Evolutionary conservation across 2,329 filamentous ascomycete genomes (phyloP), one percentile per base, ranked within the genome.

Genomic region (Apiospora arundinis): DNA sequence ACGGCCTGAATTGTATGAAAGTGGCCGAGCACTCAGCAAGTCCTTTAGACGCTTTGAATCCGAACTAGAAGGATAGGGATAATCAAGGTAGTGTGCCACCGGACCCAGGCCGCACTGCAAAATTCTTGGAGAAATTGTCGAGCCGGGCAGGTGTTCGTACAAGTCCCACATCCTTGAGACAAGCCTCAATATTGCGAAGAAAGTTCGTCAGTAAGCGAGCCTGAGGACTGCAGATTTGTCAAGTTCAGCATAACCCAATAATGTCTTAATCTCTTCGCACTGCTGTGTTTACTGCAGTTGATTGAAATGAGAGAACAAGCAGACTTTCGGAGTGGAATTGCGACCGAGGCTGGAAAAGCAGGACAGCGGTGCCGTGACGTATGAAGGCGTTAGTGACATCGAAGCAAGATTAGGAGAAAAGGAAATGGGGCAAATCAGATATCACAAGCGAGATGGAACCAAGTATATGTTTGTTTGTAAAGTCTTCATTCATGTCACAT

Each of bases 401-500:
- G 8, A 49, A 2, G n/a, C 46, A 23, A n/a, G 46, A 49, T 46
- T n/a, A n/a, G n/a, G n/a, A 12, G 12, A 45, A 16, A 25, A 14
- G 48, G 9, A 14, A 25, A 25, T 25, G 6, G n/a, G 7, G 23
- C 9, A 2, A 8, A 23, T 49, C 49, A 37, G 28, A 37, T 32
- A 8, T 37, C 52, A 63, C 32, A 40, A 2, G 4, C 21, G 14
- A 63, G 1, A 40, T 63, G 32, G 56, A 67, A 46, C 40, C 8
- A 67, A 9, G n/a, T 46, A 5, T 18, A 11, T 25, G n/a, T 25
- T 67, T 42, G 42, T 66, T 56, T 69, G 9, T 4, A 56, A 56
- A 69, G 32, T 49, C 46, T 69, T 49, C 46, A 69, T 69, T 69
- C 67, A 49, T 69, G 67, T 56, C 67, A 69, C 67, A 56, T 69